These are phyloP conservation scores for Suillus subalutaceus DNA, from an alignment of 768 basidiomycete genomes.

Conservation along the genomic window DNA sequence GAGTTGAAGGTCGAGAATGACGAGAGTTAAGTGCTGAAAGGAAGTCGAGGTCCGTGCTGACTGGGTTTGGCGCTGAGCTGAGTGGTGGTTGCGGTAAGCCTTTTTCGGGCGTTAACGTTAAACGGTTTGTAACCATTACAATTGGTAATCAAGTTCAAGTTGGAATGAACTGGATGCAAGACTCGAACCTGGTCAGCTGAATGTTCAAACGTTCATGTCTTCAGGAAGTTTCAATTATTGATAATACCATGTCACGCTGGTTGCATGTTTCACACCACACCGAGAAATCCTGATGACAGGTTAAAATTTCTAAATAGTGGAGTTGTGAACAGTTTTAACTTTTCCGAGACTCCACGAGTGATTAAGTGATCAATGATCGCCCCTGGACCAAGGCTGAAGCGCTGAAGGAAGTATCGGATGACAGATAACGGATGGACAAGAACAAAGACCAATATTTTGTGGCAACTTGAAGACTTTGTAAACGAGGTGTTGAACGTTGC, in stretches of 20 bases:
- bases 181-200: not conserved
- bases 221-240: not conserved
- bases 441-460: not conserved
- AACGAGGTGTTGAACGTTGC: not conserved
- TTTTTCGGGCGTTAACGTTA: no score
- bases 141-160: not conserved
- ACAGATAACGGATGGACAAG: not conserved
- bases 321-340: not conserved
- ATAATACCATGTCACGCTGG: not conserved
- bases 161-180: not conserved
- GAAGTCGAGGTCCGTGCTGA: no score
- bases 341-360: not conserved
- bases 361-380: not conserved
- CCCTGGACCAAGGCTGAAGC: not conserved
- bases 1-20: no score
- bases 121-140: no score
- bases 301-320: not conserved
- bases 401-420: not conserved
- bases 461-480: not conserved
- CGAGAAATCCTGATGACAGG: not conserved
- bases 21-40: no score
- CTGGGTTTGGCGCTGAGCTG: no score
- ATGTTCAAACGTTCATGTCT: not conserved
- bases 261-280: not conserved
- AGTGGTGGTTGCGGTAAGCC: no score